Base-by-base conservation (phyloP, 257 asterid species). In the Plantago major region DNA sequence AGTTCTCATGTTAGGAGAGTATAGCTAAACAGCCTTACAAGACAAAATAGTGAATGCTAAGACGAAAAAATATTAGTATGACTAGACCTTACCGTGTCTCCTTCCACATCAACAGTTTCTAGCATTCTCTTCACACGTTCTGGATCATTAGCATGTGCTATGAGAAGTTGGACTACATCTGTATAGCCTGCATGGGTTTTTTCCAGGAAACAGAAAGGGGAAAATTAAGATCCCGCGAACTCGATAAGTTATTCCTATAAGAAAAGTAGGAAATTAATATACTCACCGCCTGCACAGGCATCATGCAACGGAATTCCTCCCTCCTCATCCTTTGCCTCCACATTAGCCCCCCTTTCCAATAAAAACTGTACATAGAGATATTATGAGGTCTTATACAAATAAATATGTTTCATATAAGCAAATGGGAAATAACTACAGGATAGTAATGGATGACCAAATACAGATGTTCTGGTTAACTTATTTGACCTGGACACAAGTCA, bases 281-380 rank as follows among this genome's bases (percentile, higher is more conserved):
- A 56, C 58, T 5, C 46, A 86, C 95, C 95, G 74, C 97, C 95
- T 47, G 95, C 97, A 79, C 89, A 86, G 55, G 97, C 94, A 82
- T 89, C 94, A 62, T 89, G 97, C 76, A 89, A 67, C 0, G 97
- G 97, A 65, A 83, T 74, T 30, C 85, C 95, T 46, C 90, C 86
- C 57, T 86, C 94, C 64, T 84, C 97, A 42, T 89, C 97, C 77
- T 79, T 86, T 0, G 77, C 78, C 72, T 81, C 94, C 76, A 89
- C 40, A 55, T 73, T 67, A 52, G 95, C 91, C 65, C 95, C 94
- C 51, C 82, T 82, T 68, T 81, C 89, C 80, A 89, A 65, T 71
- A 86, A 67, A 73, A 84, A 81, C 95, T 89, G 87, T 62, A 54
- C 17, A 14, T 8, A 61, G 42, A 38, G 2, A 28, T 30, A 65